Evolutionary conservation across 495 filamentous ascomycete genomes (phyloP), one percentile per base, ranked within the genome.

Genomic region (Durotheca rogersii): DNA sequence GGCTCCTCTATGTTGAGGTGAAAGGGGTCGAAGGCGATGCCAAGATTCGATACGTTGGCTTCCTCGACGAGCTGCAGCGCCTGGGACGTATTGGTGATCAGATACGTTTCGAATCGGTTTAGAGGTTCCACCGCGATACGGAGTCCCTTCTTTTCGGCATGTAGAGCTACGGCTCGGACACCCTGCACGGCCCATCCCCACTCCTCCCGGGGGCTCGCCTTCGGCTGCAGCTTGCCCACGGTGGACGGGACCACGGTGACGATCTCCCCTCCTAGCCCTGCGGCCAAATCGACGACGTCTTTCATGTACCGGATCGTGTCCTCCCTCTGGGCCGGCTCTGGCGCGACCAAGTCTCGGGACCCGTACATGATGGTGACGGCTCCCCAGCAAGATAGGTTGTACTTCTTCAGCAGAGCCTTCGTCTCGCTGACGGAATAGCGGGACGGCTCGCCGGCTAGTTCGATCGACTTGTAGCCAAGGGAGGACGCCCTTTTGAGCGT

Each of bases 141-240:
- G 16, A 65, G 34, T 2, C 43, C 36, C 16, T 50, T 53, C 23
- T 56, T 25, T 7, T 37, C 34, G 9, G 62, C 60, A 30, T 63
- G 41, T 3, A 39, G 17, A 2, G 59, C 55, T 0, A 65, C 51
- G 19, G 50, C 36, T 31, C 55, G 51, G 9, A 63, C 55, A 4
- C 55, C 60, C 4, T 63, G 41, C n/a, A 65, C 60, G 7, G 53
- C 60, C 60, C 62, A 65, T 47, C 40, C 29, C 62, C 62, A 65
- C 19, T 65, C 62, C 9, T 65, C 36, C 5, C 33, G 19, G 2
- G 56, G 29, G 18, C 47, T 46, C 6, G 62, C 42, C 1, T 19
- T 53, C 6, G 62, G 60, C 9, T 55, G 51, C 15, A 65, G 40
- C 56, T 65, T 65, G 16, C 62, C 60, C 12, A 65, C 60, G 6